Evolutionary conservation across 257 asterid species (phyloP), one percentile per base, ranked within the genome.

Genomic region (Jacaranda mimosifolia): DNA sequence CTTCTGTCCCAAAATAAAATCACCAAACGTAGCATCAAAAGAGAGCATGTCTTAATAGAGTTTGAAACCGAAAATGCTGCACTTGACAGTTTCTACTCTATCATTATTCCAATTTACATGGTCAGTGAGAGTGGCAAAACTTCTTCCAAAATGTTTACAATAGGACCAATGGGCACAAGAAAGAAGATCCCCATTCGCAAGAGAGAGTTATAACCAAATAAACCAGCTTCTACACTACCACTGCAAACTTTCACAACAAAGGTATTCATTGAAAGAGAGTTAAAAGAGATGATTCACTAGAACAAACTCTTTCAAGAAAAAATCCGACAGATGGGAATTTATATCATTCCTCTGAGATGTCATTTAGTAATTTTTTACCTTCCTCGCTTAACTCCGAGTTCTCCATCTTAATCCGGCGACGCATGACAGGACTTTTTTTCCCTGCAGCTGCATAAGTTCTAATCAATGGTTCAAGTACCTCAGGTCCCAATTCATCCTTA

Each of bases 371-470:
- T 60, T 75, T 87, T 53, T 80, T 83, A 77, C 94, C 96, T 79
- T 89, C 94, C 74, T 86, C 94, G 4, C 92, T 91, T 76, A 95
- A 83, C 80, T 90, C 93, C 45, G 87, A 89, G 36, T 87, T 89
- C 88, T 93, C 99, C 98, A 95, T 93, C 86, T 91, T 95, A 74
- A 91, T 68, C 85, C 96, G 73, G 45, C 89, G 91, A 40, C 86
- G 88, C 89, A 93, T 85, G 69, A 83, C 81, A 4, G 84, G 53
- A 79, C 92, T 90, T 75, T 90, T 91, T 77, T 77, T 87, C 73
- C 86, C 97, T 7, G 98, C 94, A 77, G 89, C 92, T 15, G 89
- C 89, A 52, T 95, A 95, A 3, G 87, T 90, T 90, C 87, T 85
- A 77, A 91, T 62, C 91, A 93, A 77, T 12, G 96, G 81, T 80